A percentile compares a stretch with the other conserved stretches of the same genome.
Evolutionary conservation across 2,329 filamentous ascomycete species (phyloP).

Genomic region (Hymenoscyphus infarciens): DNA sequence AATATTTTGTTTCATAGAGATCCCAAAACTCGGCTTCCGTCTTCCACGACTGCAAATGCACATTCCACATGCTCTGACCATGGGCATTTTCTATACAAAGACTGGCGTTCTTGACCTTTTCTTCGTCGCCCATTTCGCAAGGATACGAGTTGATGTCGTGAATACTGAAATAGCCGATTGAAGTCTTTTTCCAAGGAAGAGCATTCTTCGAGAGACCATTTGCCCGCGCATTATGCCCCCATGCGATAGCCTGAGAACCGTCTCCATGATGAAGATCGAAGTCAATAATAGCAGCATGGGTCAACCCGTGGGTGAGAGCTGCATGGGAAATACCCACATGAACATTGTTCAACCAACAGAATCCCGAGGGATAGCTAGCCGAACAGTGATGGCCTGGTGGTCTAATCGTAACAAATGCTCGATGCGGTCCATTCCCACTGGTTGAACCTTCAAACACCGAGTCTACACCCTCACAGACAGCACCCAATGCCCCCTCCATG

Average conservation of each 20-base stretch:
- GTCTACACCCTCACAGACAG: constrained; percentile 90
- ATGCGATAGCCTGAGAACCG: constrained; percentile 91
- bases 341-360: constrained; percentile 98
- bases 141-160: constrained; percentile 99
- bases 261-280: constrained; percentile 92
- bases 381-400: constrained; percentile 97
- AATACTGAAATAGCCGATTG: constrained; percentile 92
- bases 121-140: constrained; percentile 87
- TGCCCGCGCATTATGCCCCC: constrained; percentile 79
- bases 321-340: constrained; percentile 95
- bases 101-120: constrained; percentile 91
- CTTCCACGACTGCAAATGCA: constrained; percentile 87
- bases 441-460: constrained; percentile 61
- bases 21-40: constrained; percentile 82
- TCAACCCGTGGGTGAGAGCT: constrained; percentile 76
- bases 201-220: constrained; percentile 64
- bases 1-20: constrained; percentile 78
- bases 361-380: constrained; percentile 82
- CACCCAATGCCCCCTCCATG: constrained; percentile 86
- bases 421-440: constrained; percentile 54
- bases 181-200: constrained; percentile 72
- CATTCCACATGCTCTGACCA: constrained; percentile 92
- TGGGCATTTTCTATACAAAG: constrained; percentile 93
- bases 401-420: constrained; percentile 87
- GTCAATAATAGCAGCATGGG: constrained; percentile 85